Evolutionary conservation across 176 grass and related monocot genomes (phyloP).

Genomic region (Aegilops speltoides): DNA sequence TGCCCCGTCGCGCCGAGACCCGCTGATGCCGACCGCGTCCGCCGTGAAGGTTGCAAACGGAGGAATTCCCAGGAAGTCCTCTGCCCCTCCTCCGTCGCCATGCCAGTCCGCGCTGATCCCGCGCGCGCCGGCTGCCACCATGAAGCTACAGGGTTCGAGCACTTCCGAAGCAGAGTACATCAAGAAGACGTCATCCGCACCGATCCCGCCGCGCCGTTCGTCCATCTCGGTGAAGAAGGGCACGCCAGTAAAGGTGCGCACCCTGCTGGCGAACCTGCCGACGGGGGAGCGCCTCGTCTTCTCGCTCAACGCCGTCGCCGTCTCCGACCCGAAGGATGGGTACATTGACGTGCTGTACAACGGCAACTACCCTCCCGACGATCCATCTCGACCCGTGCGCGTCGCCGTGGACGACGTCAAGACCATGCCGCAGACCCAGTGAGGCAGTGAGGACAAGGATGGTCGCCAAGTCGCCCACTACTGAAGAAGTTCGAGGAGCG

Average conservation of each 20-base stretch:
- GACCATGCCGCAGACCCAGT: background rate
- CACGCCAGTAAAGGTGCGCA: background rate
- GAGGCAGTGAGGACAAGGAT: background rate
- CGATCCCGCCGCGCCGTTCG: too few relatives aligned
- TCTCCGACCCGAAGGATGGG: background rate
- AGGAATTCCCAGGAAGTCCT: background rate
- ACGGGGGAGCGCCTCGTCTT: background rate
- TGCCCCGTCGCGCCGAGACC: background rate
- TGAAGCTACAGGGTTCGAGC: background rate
- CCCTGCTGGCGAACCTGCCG: background rate
- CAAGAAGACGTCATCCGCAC: background rate
- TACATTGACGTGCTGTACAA: background rate
- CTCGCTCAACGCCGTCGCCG: background rate
- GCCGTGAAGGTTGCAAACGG: background rate
- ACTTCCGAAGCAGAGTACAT: background rate
- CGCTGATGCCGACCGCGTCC: background rate
- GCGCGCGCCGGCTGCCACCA: background rate
- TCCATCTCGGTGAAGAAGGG: background rate
- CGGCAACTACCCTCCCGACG: background rate
- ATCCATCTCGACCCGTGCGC: background rate
- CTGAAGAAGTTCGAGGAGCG: too few relatives aligned
- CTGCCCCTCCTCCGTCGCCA: background rate
- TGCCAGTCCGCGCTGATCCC: background rate
- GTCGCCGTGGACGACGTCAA: background rate
- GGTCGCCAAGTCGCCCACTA: background rate